Evolutionary conservation across 2,329 filamentous ascomycete genomes (phyloP), one percentile per base, ranked within the genome.

Genomic region (Fusarium sp.): DNA sequence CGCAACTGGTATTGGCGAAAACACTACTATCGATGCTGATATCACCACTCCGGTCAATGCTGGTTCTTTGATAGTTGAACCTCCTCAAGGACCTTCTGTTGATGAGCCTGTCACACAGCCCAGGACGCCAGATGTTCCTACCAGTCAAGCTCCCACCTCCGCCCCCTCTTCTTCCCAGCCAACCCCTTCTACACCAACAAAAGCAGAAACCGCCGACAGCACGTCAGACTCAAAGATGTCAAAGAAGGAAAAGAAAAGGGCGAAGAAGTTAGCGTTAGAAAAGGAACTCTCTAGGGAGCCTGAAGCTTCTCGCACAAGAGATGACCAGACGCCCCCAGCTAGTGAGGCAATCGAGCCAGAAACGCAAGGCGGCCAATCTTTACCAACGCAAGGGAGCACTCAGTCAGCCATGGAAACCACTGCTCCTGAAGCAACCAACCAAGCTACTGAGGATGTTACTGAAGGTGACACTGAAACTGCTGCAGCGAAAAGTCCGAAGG

Each of bases 191-290:
- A 29, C 30, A 15, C 30, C 43, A 10, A 43, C 42, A 56, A 27
- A 42, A 18, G 38, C 18, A 56, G 44, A 50, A 42, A 30, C n/a
- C 12, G 6, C 25, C 22, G 40, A 32, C 3, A 40, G 20, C n/a
- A 27, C 27, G 15, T 52, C 30, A 24, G 20, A 66, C 18, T 45
- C 66, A 7, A 77, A 78, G 61, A 76, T 74, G 61, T 72, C 72
- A 20, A 80, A 77, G 62, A 79, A 81, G 59, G 75, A 81, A 45
- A 81, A 79, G 69, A 81, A 79, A 59, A 79, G 79, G 66, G 75
- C 76, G 12, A 78, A 79, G 69, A 80, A 79, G 49, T 68, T 77
- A 42, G 77, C 74, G 22, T 64, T 65, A 14, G 58, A 70, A 59
- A 52, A 59, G 14, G 70, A 68, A 32, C 38, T 38, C 20, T 44